Conservation (phyloP, 1,284 basidiomycete genomes). For the Boletellus deceptivus region DNA sequence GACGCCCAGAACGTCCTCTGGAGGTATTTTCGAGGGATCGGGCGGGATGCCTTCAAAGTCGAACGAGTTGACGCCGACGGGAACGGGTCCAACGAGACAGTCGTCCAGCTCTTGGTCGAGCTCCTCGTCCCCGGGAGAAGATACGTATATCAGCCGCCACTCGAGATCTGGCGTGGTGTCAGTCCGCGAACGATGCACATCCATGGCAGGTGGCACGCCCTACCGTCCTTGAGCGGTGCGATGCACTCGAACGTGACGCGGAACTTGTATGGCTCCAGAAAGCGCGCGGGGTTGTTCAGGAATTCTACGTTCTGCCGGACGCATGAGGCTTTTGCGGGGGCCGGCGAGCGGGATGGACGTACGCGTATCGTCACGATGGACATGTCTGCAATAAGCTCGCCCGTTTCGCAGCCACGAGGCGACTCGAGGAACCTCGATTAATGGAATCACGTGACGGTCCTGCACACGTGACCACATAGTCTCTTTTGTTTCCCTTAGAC, state of each 20-base stretch:
- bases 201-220: conserved; percentile 17
- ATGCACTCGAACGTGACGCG: conserved; percentile 99
- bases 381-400: conserved; percentile 33
- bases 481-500: conserved; percentile 19
- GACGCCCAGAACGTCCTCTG: conserved; percentile 84
- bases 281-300: conserved; percentile 90
- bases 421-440: too few species aligned
- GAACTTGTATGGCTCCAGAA: conserved; percentile 90
- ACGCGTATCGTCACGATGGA: conserved; percentile 73
- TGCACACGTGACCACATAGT: conserved; percentile 11
- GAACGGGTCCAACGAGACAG: conserved; percentile 95
- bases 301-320: conserved; percentile 73
- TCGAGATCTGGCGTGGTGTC: conserved; percentile 72
- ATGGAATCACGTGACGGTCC: conserved; percentile 12
- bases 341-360: not conserved
- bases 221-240: conserved; percentile 87
- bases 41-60: conserved; percentile 86
- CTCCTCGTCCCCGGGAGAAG: conserved; percentile 87
- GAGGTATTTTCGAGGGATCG: conserved; percentile 71
- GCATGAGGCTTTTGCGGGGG: not conserved
- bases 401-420: too few species aligned
- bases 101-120: conserved; percentile 96
- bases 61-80: conserved; percentile 93
- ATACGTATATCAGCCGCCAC: conserved; percentile 97
- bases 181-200: not conserved